Conservation (phyloP, 2,329 filamentous ascomycete genomes). For the Pezicula neosporulosa region DNA sequence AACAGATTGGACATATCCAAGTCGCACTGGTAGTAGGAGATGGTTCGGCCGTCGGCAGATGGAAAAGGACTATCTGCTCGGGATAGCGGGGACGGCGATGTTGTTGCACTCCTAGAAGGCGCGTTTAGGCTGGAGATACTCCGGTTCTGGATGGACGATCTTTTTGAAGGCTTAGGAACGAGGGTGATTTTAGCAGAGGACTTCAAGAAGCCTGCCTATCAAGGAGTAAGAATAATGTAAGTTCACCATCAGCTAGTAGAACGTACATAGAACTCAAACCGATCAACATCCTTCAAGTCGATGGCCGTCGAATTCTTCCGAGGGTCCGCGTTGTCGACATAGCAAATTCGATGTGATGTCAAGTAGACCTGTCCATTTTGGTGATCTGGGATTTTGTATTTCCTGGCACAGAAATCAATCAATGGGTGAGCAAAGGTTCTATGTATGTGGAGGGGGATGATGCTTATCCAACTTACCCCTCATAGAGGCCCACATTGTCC, state of each 20-base stretch:
- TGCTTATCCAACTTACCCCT: conserved; percentile 65
- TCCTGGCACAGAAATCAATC: conserved; percentile 47
- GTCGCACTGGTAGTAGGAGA: conserved; percentile 61
- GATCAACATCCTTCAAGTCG: conserved; percentile 86
- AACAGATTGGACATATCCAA: conserved; percentile 96
- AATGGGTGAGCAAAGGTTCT: neutral
- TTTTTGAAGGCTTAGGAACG: conserved; percentile 74
- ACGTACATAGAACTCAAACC: conserved; percentile 80
- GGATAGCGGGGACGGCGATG: conserved; percentile 47
- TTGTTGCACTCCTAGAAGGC: conserved; percentile 42
- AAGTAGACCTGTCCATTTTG: conserved; percentile 96
- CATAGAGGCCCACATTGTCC: conserved; percentile 94
- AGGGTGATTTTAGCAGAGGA: conserved; percentile 93
- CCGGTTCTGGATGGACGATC: conserved; percentile 54
- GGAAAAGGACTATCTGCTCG: conserved; percentile 40
- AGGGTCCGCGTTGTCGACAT: conserved; percentile 85
- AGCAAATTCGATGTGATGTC: conserved; percentile 93
- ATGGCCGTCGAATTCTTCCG: conserved; percentile 80
- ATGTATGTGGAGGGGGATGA: neutral
- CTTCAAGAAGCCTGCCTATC: conserved; percentile 83
- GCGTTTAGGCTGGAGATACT: conserved; percentile 43
- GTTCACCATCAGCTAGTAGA: neutral
- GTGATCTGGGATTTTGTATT: conserved; percentile 90
- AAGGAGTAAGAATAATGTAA: conserved; percentile 16
- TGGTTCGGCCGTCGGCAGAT: conserved; percentile 41